These are phyloP conservation scores for Taiozyma sp. DNA, from an alignment of 1,139 yeast species.

Conservation along the genomic window DNA sequence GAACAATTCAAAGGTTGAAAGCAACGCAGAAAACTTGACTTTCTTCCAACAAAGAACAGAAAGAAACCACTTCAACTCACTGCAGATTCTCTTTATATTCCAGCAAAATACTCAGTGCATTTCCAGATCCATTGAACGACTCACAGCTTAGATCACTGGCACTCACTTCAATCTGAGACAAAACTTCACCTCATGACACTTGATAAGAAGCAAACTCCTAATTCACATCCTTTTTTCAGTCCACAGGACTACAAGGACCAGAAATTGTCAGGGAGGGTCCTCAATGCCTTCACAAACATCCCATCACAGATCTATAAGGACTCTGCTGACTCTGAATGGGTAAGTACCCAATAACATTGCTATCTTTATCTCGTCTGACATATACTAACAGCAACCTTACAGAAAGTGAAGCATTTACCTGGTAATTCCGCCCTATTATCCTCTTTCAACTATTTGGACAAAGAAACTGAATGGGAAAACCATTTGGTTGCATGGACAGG, in stretches of 20 bases:
- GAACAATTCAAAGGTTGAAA: not conserved
- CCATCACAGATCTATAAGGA: slow-evolving; percentile 56
- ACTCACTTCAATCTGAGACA: not conserved
- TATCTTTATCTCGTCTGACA: not conserved
- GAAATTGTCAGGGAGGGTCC: slow-evolving; percentile 46
- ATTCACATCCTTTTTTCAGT: slow-evolving; percentile 16
- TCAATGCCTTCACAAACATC: slow-evolving; percentile 62
- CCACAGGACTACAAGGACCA: slow-evolving; percentile 19
- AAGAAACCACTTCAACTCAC: too few species aligned
- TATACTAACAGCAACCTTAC: slow-evolving; percentile 17
- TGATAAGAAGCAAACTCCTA: not conserved
- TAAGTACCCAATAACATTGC: not conserved
- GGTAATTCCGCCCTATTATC: slow-evolving; percentile 87
- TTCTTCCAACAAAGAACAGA: not conserved
- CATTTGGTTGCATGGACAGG: slow-evolving; percentile 96
- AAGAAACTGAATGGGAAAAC: slow-evolving; percentile 77
- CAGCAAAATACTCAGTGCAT: too few species aligned
- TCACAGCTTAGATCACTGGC: not conserved
- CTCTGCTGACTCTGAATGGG: slow-evolving; percentile 29
- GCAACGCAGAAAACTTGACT: not conserved
- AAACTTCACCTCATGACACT: not conserved
- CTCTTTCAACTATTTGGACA: slow-evolving; percentile 58
- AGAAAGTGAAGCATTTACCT: slow-evolving; percentile 60
- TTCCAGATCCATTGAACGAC: not conserved
- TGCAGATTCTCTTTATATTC: too few species aligned